A percentile compares a stretch with the other conserved stretches of the same genome.
These are phyloP conservation scores for Kuraishia ogatae DNA, from an alignment of 805 yeast species.

Conservation along the genomic window DNA sequence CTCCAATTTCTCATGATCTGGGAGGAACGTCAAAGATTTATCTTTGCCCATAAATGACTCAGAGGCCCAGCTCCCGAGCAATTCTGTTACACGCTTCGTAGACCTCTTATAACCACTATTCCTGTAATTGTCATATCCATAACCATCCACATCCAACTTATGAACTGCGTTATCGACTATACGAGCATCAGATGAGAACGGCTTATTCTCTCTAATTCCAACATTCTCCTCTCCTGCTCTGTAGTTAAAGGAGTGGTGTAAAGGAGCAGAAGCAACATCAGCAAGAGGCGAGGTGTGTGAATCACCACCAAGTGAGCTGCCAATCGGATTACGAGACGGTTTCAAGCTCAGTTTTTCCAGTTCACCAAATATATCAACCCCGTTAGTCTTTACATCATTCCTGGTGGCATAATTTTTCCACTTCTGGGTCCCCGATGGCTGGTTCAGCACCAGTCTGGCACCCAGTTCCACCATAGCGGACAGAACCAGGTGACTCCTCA, in stretches of 20 bases:
- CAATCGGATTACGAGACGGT: too few species aligned
- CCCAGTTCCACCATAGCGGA: constrained; percentile 76
- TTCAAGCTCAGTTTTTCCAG: constrained; percentile 7
- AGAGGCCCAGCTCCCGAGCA: constrained; percentile 46
- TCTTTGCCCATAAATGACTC: constrained; percentile 27
- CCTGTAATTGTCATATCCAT: constrained; percentile 55
- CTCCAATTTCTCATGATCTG: constrained; percentile 47
- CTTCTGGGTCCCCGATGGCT: constrained; percentile 36
- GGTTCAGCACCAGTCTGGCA: constrained; percentile 53
- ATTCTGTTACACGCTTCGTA: constrained; percentile 43
- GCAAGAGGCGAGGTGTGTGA: constrained; percentile 14
- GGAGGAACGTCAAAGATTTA: constrained; percentile 35
- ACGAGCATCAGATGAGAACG: constrained; percentile 74
- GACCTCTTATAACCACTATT: constrained; percentile 35
- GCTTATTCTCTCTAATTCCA: constrained; percentile 80
- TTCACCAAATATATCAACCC: constrained; percentile 11
- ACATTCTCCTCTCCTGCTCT: constrained; percentile 82
- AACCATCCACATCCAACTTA: constrained; percentile 65
- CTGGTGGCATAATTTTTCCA: constrained; percentile 21
- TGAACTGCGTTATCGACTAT: constrained; percentile 62
- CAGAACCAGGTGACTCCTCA: constrained; percentile 23
- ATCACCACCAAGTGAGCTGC: constrained; percentile 11
- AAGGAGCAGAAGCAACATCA: constrained; percentile 21
- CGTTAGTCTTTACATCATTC: constrained; percentile 8
- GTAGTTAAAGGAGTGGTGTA: constrained; percentile 61